Evolutionary conservation across 2,329 filamentous ascomycete species (phyloP).

Genomic region (Daldinia sp.): DNA sequence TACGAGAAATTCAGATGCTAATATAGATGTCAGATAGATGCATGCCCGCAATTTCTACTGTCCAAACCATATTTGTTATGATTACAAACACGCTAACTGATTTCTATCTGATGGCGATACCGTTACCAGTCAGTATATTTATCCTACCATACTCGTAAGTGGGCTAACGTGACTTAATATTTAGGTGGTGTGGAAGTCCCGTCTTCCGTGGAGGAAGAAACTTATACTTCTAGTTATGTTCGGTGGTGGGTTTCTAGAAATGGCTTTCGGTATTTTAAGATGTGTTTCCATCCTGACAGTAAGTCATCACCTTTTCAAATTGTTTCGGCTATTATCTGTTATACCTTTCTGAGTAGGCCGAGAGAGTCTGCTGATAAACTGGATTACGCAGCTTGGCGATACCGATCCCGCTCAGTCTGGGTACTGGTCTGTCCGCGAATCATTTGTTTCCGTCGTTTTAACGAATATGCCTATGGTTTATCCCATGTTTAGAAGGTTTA

Average conservation of each 20-base stretch:
- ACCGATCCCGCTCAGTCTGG: constrained; percentile 46
- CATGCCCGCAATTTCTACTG: constrained; percentile 56
- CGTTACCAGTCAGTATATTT: constrained; percentile 49
- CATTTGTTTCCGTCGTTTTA: constrained; percentile 51
- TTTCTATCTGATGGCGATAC: constrained; percentile 59
- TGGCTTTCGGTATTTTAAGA: constrained; percentile 59
- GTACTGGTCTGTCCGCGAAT: constrained; percentile 52
- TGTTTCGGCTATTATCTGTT: neutral
- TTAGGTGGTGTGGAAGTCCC: constrained; percentile 55
- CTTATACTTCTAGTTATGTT: constrained; percentile 57
- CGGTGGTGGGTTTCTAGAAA: constrained; percentile 59
- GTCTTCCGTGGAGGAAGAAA: constrained; percentile 53
- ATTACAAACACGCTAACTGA: constrained; percentile 58
- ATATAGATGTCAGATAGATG: constrained; percentile 45
- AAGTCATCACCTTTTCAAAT: constrained; percentile 3
- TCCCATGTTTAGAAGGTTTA: constrained; percentile 42
- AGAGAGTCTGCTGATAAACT: neutral
- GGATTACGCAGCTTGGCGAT: constrained; percentile 40
- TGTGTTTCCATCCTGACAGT: constrained; percentile 56
- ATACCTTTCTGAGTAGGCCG: neutral
- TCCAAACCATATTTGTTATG: constrained; percentile 57
- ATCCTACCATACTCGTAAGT: neutral
- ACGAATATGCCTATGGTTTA: constrained; percentile 53
- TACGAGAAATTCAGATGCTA: too few species aligned
- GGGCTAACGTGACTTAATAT: neutral